A percentile compares a stretch with the other conserved stretches of the same genome.
phyloP scores from a whole-genome alignment of 495 filamentous ascomycete species.

The Terfezia boudieri region DNA sequence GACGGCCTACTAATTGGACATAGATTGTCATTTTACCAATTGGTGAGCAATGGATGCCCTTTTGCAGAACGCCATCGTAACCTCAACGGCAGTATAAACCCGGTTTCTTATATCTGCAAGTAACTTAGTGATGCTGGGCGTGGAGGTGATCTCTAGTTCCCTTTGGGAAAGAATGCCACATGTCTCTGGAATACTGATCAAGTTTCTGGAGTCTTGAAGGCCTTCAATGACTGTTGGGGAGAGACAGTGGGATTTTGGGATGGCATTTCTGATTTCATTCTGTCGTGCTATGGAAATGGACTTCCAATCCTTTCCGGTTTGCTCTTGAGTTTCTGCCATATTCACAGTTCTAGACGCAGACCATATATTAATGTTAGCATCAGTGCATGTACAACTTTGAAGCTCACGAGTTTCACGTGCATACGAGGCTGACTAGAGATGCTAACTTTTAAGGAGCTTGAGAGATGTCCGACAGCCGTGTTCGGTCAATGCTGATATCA shows the following conservation, averaged over 20 bases:
- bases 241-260: not conserved
- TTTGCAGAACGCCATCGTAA: not conserved
- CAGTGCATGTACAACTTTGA: no score
- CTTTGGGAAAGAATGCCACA: not conserved
- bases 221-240: not conserved
- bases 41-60: not conserved
- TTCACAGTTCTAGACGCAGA: no score
- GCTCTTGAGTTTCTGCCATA: no score
- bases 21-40: not conserved
- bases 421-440: no score
- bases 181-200: not conserved
- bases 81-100: not conserved
- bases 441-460: no score
- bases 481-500: no score
- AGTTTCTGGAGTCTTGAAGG: not conserved
- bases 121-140: not conserved
- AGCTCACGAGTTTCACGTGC: no score
- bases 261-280: not conserved
- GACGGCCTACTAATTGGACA: no score
- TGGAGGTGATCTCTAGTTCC: not conserved
- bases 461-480: no score
- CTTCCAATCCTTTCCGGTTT: no score
- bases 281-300: no score
- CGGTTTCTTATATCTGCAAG: not conserved
- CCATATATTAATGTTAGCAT: no score